Conservation (phyloP, 148 eudicot species). For the Fallopia convolvulus region DNA sequence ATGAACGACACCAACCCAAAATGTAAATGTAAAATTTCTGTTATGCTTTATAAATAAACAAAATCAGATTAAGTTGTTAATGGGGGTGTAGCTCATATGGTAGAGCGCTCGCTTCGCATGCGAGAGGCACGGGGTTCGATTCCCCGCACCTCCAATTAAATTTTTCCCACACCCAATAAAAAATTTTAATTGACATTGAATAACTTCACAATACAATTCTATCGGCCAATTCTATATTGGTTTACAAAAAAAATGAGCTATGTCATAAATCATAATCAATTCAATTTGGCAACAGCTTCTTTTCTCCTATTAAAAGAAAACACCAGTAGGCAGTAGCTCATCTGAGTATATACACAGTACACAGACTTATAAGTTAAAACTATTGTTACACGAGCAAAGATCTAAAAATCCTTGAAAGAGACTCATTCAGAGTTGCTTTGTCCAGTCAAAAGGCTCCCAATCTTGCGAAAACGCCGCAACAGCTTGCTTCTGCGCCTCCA, state of each 20-base stretch:
- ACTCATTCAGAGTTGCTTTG: conserved; percentile 63
- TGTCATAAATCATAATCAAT: not conserved
- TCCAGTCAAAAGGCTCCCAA: conserved; percentile 96
- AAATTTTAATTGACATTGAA: no score
- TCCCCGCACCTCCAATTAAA: conserved; percentile 96
- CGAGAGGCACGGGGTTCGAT: conserved; percentile 94
- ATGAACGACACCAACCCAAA: no score
- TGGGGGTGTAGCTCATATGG: conserved; percentile 69
- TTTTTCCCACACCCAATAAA: no score
- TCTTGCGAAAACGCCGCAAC: conserved; percentile 49
- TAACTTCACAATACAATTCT: not conserved
- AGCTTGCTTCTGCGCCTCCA: conserved; percentile 63
- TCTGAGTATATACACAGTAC: not conserved
- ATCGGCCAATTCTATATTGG: no score
- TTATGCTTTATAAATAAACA: no score
- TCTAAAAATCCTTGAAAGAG: not conserved
- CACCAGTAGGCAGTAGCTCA: not conserved
- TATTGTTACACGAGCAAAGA: not conserved
- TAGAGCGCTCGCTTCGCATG: conserved; percentile 89
- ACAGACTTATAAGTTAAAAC: not conserved
- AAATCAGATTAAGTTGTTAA: no score
- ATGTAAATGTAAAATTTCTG: no score
- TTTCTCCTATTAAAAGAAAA: not conserved
- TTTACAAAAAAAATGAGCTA: not conserved
- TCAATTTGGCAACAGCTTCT: not conserved